These are phyloP conservation scores for Candida pseudofarinosa DNA, from an alignment of 805 yeast species.

Conservation along the genomic window DNA sequence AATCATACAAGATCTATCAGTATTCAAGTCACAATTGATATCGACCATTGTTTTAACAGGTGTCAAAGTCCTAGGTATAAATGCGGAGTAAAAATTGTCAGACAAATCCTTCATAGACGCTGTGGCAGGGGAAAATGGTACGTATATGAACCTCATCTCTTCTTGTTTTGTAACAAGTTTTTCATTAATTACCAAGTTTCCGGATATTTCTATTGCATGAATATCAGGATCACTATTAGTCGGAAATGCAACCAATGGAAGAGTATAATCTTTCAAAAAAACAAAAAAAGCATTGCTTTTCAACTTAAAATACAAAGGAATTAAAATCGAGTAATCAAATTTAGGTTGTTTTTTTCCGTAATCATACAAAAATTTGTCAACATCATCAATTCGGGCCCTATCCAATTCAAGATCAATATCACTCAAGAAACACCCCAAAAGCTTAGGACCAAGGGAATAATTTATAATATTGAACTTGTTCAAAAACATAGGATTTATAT, in stretches of 20 bases:
- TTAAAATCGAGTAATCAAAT: slow-evolving; percentile 49
- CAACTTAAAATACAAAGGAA: slow-evolving; percentile 47
- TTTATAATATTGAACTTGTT: slow-evolving; percentile 33
- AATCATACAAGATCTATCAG: slow-evolving; percentile 46
- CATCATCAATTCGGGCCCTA: slow-evolving; percentile 24
- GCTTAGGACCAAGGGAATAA: slow-evolving; percentile 30
- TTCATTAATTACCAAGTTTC: slow-evolving; percentile 57
- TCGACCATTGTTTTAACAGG: slow-evolving; percentile 56
- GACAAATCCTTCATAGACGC: slow-evolving; percentile 22
- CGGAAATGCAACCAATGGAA: slow-evolving; percentile 55
- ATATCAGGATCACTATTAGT: slow-evolving; percentile 17
- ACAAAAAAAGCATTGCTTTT: slow-evolving; percentile 41
- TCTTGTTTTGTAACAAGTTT: slow-evolving; percentile 40
- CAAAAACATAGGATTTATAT: slow-evolving; percentile 23
- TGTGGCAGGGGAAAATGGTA: slow-evolving; percentile 56
- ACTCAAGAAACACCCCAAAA: slow-evolving; percentile 25
- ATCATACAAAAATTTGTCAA: slow-evolving; percentile 33
- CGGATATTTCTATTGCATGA: slow-evolving; percentile 28
- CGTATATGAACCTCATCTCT: slow-evolving; percentile 48
- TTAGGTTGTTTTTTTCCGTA: slow-evolving; percentile 50
- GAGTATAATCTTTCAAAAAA: slow-evolving; percentile 50
- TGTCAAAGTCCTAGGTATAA: slow-evolving; percentile 58
- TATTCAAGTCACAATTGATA: slow-evolving; percentile 40
- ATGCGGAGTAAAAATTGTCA: slow-evolving; percentile 55
- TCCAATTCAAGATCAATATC: slow-evolving; percentile 28